Percentiles rank a stretch among this genome's conserved stretches.
Conservation (phyloP, 768 basidiomycete species). For the Trametes gibbosa region DNA sequence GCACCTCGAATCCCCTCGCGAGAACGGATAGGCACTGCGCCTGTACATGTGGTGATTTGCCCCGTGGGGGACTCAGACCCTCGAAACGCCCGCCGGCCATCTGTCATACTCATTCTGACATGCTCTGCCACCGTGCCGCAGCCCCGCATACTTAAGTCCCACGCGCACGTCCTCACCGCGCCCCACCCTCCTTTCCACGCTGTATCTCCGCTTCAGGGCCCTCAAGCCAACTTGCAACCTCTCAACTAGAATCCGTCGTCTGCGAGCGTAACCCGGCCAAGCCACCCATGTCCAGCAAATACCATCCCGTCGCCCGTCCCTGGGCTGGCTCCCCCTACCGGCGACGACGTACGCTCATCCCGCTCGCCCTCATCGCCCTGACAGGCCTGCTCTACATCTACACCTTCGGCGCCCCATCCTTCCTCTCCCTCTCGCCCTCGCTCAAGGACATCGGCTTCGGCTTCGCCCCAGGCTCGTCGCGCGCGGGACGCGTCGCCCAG, state of each 20-base stretch:
- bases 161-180: neutral
- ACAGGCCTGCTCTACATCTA: constrained; percentile 41
- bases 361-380: constrained; percentile 36
- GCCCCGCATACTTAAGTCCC: neutral
- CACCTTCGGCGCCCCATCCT: constrained; percentile 42
- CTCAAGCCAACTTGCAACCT: too few species aligned
- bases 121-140: neutral
- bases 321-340: constrained; percentile 23
- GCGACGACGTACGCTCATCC: constrained; percentile 45
- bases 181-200: neutral
- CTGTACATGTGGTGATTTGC: constrained; percentile 3
- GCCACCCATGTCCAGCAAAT: neutral
- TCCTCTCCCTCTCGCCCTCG: constrained; percentile 32
- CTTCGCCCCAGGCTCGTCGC: constrained; percentile 38
- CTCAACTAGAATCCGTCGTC: too few species aligned
- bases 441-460: constrained; percentile 26
- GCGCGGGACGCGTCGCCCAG: constrained; percentile 28
- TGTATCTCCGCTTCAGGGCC: too few species aligned
- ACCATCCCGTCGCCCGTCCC: neutral
- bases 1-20: too few species aligned
- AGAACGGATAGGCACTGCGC: too few species aligned
- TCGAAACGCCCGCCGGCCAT: neutral
- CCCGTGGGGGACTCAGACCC: neutral
- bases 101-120: neutral
- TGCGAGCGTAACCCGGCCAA: too few species aligned